Base-by-base conservation (phyloP, 108 stramenopile genomes). In the Cyclotella choctawhatcheeana region DNA sequence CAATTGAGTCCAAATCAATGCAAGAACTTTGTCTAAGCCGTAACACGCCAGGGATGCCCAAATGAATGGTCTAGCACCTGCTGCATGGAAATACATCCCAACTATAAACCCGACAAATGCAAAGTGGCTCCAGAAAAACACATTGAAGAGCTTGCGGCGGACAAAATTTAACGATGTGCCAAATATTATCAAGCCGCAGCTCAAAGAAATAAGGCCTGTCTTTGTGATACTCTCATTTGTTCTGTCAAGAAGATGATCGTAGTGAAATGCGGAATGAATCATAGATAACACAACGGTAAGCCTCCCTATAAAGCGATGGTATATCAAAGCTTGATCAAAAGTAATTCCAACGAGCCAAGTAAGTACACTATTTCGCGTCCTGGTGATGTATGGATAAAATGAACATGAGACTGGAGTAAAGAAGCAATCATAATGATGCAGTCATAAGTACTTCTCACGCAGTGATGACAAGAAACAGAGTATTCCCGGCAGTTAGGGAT, bases 101-200 rank as follows among this genome's bases (percentile, higher is more conserved):
- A 58, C 64, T 7, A 74, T 22, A 31, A 74, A 66, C 18, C 73
- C 73, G 33, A 74, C 22, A 3, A 65, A 74, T 0, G 73, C 29
- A 21, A 74, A 50, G 43, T 74, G 73, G 30, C 64, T 65, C 73
- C 73, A 74, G 56, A 58, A 74, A 34, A 74, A 74, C 2, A 74
- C 55, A 35, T 74, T 74, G 64, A 74, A 74, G 25, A 53, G 32
- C 44, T 55, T 74, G 22, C 73, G 55, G 22, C 73, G 64, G 25
- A 74, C 31, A 30, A 33, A 64, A 31, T 65, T 74, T 2, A 74
- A 25, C 50, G 73, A 74, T 31, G 73, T 48, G 33, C 58, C 14
- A 12, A 50, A 48, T 37, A 74, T 66, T 7, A 74, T 25, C 10
- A 74, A 10, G n/a, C 73, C 53, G 34, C 34, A 74, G 12, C 30